phyloP scores from a whole-genome alignment of 805 yeast genomes.

The Grigorovia transvaalensis region DNA sequence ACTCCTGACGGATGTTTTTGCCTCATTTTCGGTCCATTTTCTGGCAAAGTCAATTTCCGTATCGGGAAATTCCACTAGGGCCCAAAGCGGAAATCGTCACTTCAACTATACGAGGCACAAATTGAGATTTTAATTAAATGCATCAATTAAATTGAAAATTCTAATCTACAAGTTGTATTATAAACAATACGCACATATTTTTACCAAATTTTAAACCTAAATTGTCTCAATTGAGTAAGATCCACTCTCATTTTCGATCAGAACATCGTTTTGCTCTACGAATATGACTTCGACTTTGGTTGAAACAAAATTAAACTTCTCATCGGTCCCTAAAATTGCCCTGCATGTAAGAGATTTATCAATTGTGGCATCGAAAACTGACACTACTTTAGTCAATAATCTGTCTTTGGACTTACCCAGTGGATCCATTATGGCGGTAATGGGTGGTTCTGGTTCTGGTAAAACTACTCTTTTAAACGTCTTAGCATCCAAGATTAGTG shows the following conservation, averaged over 20 bases:
- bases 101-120: neutral
- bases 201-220: no score
- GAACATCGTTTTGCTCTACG: neutral
- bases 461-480: slow-evolving; percentile 71
- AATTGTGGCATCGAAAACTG: slow-evolving; percentile 20
- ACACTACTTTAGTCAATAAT: slow-evolving; percentile 34
- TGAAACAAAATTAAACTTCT: slow-evolving; percentile 19
- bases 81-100: neutral
- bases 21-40: no score
- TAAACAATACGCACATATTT: no score
- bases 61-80: neutral
- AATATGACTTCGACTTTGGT: slow-evolving; percentile 7
- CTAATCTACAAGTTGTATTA: no score
- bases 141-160: neutral
- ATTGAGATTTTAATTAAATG: neutral
- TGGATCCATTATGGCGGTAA: slow-evolving; percentile 62
- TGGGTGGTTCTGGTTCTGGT: slow-evolving; percentile 86
- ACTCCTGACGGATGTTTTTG: neutral
- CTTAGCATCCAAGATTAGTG: slow-evolving; percentile 40
- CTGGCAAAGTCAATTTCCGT: neutral
- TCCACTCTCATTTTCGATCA: neutral
- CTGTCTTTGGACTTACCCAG: slow-evolving; percentile 50
- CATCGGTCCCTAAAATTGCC: slow-evolving; percentile 13
- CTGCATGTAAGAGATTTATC: slow-evolving; percentile 21
- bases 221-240: no score